These are phyloP conservation scores for Cryphonectria naterciae DNA, from an alignment of 2,329 filamentous ascomycete species.

Conservation along the genomic window DNA sequence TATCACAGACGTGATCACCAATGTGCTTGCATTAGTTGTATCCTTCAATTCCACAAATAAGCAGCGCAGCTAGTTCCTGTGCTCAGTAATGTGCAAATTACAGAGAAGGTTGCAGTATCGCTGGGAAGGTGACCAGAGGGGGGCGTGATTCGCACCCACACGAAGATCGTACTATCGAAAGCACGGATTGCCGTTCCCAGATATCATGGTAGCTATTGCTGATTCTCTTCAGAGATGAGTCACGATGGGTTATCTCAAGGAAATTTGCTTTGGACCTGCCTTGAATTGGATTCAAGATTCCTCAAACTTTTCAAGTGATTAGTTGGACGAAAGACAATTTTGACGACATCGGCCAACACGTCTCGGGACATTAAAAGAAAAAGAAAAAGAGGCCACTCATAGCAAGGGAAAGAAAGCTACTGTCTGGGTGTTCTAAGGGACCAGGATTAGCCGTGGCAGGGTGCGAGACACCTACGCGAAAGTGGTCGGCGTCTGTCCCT, in stretches of 20 bases:
- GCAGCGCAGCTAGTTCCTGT: not conserved
- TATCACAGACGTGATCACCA: not conserved
- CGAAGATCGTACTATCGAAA: not conserved
- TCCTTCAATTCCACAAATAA: not conserved
- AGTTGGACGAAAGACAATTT: not conserved
- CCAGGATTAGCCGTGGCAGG: not conserved
- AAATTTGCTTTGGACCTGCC: not conserved
- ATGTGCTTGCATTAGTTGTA: not conserved
- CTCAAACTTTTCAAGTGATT: not conserved
- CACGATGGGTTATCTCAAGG: not conserved
- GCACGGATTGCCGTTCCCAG: not conserved
- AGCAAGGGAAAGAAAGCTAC: not conserved
- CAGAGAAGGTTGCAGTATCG: not conserved
- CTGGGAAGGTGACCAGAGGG: not conserved
- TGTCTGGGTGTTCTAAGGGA: not conserved
- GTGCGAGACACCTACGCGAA: not conserved
- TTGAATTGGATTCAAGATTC: not conserved
- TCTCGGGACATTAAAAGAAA: not conserved
- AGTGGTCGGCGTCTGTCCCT: slow-evolving; percentile 1
- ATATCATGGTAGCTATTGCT: not conserved
- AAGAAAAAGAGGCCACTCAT: not conserved
- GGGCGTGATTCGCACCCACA: not conserved
- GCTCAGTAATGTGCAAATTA: not conserved
- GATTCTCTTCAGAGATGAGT: not conserved
- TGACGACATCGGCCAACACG: not conserved